Evolutionary conservation across 1,284 basidiomycete genomes (phyloP), one percentile per base, ranked within the genome.

Genomic region (Cutaneotrichosporon sp.): DNA sequence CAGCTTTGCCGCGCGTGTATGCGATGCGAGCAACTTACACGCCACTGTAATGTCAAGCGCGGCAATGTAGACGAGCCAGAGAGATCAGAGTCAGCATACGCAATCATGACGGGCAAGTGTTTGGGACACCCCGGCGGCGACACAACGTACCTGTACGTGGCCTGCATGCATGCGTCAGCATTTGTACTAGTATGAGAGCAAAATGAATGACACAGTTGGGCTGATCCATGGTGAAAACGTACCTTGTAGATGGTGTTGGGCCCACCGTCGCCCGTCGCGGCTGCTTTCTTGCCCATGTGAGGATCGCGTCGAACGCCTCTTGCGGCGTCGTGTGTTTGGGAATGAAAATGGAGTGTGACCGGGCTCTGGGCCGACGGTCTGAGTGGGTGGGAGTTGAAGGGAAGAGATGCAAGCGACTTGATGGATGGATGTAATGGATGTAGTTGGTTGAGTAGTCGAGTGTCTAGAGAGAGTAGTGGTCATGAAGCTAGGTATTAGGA

Each of bases 191-290:
- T 5, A 21, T 16, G n/a, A 40, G 16, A 49, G 22, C 7, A 21
- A 30, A 26, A 53, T 58, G 22, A 22, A 53, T 40, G 18, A 36
- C 31, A 14, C 10, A 6, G 34, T 22, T 26, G n/a, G 14, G 49
- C 13, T 22, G 22, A 50, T 50, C 49, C 49, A 50, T 30, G 22
- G 14, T 31, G 51, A 14, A 31, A 26, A 67, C 73, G 62, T 55
- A 75, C 74, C 68, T 74, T 72, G 67, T 74, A 75, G 46, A 75
- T 73, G n/a, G 74, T 75, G 66, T 75, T 71, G n/a, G 74, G 74
- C 14, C 72, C 72, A 57, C 60, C 65, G 31, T 72, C 70, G 53
- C 60, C 69, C 5, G 51, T 61, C 49, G 69, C 67, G 59, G 69
- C 69, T 42, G 64, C 63, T 63, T 74, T 75, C 68, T 75, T 75